These are phyloP conservation scores for Epichloe bromicola DNA, from an alignment of 2,329 filamentous ascomycete species.

Conservation along the genomic window DNA sequence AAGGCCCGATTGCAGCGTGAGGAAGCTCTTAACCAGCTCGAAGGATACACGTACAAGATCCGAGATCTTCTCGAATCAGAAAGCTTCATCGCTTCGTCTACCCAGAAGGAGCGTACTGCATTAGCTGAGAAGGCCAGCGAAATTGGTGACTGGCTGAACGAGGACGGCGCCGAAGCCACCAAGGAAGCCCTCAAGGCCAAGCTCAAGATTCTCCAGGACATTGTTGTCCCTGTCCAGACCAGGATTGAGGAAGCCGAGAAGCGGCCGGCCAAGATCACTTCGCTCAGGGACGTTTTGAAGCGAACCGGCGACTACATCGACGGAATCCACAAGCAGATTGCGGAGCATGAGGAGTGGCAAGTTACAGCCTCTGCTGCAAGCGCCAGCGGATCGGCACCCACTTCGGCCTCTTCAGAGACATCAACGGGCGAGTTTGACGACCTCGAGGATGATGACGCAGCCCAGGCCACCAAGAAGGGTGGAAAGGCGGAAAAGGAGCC, in stretches of 20 bases:
- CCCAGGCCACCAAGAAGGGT: slow-evolving; percentile 22
- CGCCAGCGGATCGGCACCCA: slow-evolving; percentile 32
- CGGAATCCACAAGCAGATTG: slow-evolving; percentile 57
- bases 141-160: slow-evolving; percentile 83
- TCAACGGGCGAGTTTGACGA: slow-evolving; percentile 50
- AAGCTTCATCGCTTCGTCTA: slow-evolving; percentile 59
- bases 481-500: slow-evolving; percentile 33
- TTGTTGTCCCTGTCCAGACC: slow-evolving; percentile 65
- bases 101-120: slow-evolving; percentile 49
- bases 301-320: slow-evolving; percentile 58
- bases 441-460: slow-evolving; percentile 58
- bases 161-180: slow-evolving; percentile 63
- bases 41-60: slow-evolving; percentile 80
- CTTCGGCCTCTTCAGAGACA: slow-evolving; percentile 34
- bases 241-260: slow-evolving; percentile 59
- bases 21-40: slow-evolving; percentile 84
- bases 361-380: slow-evolving; percentile 28
- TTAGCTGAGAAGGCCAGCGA: slow-evolving; percentile 56
- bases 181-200: slow-evolving; percentile 63
- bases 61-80: slow-evolving; percentile 72
- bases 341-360: slow-evolving; percentile 50
- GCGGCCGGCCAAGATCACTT: slow-evolving; percentile 56
- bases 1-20: slow-evolving; percentile 62
- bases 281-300: slow-evolving; percentile 57
- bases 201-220: slow-evolving; percentile 61